phyloP scores from a whole-genome alignment of 306 rosid genomes.

The Styphnolobium japonicum region DNA sequence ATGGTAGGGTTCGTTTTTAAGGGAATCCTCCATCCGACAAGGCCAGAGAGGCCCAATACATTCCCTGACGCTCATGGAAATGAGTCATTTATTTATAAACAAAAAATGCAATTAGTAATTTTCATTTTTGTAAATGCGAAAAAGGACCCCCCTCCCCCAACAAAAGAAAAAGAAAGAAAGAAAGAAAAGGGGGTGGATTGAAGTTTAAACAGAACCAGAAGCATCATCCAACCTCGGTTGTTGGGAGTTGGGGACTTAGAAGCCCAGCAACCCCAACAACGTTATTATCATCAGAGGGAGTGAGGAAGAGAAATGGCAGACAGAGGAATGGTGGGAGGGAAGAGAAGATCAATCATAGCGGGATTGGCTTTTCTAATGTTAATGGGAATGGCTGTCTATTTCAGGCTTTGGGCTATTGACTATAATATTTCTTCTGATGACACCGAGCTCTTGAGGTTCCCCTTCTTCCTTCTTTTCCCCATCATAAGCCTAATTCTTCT shows the following conservation, averaged over 20 bases:
- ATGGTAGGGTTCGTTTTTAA: no score
- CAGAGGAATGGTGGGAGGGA: conserved; percentile 37
- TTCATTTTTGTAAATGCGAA: no score
- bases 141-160: no score
- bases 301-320: conserved; percentile 18
- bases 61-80: no score
- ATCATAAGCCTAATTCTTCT: not conserved
- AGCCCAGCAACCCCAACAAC: not conserved
- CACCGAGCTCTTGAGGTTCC: conserved; percentile 60
- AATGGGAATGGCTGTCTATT: conserved; percentile 64
- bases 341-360: conserved; percentile 22
- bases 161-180: no score
- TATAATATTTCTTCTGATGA: conserved; percentile 56
- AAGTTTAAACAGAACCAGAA: not conserved
- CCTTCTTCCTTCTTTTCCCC: not conserved
- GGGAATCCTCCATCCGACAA: no score
- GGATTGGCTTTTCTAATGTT: conserved; percentile 51
- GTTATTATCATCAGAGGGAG: not conserved
- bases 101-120: no score
- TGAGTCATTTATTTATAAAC: not conserved
- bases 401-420: conserved; percentile 71
- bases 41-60: no score
- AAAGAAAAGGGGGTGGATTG: not conserved
- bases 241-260: not conserved
- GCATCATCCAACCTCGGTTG: not conserved